phyloP scores from a whole-genome alignment of 257 asterid species.

The Phtheirospermum japonicum region DNA sequence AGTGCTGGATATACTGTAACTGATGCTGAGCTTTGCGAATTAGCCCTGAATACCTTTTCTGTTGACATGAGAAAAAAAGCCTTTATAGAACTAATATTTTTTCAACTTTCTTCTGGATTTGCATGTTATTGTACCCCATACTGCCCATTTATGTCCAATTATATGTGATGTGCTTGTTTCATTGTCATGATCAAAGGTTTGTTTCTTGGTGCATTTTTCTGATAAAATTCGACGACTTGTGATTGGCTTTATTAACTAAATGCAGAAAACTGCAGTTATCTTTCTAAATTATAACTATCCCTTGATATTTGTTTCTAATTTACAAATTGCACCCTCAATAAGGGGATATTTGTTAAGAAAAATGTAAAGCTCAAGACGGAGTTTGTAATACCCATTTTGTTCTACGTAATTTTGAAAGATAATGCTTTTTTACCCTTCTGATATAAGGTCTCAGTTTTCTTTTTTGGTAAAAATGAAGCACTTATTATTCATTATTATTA shows the following conservation, averaged over 20 bases:
- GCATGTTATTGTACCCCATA: background rate
- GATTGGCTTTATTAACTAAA: background rate
- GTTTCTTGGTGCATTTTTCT: too few species aligned
- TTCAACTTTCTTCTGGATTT: background rate
- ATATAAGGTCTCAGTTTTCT: too few species aligned
- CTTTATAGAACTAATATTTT: background rate
- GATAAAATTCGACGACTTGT: background rate
- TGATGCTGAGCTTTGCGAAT: slow-evolving; percentile 1
- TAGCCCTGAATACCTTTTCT: background rate
- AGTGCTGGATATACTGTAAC: slow-evolving; percentile 33
- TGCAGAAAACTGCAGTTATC: background rate
- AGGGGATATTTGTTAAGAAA: background rate
- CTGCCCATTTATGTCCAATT: too few species aligned
- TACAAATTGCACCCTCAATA: too few species aligned
- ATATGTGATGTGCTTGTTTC: too few species aligned
- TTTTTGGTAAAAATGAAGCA: too few species aligned
- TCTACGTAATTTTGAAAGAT: too few species aligned
- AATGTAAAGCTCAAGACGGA: background rate
- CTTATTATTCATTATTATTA: too few species aligned
- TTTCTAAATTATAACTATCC: background rate
- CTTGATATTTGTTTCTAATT: too few species aligned
- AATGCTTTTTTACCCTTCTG: too few species aligned
- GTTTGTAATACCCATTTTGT: too few species aligned
- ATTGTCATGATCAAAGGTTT: too few species aligned
- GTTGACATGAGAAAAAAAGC: background rate